phyloP scores from a whole-genome alignment of 2,329 filamentous ascomycete species.

The Phaeosphaeria sp. region DNA sequence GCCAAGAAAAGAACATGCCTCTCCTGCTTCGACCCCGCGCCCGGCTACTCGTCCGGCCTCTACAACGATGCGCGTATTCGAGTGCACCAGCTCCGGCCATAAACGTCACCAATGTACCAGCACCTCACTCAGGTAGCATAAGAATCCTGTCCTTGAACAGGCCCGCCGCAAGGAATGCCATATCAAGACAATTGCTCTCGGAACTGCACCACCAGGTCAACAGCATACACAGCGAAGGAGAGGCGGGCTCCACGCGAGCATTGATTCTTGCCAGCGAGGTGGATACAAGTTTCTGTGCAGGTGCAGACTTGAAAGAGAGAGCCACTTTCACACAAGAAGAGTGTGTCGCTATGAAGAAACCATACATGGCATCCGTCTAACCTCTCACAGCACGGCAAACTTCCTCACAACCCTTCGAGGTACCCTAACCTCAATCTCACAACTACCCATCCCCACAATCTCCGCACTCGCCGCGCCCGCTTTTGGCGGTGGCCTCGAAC shows the following conservation, averaged over 20 bases:
- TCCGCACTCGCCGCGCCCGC: conserved; percentile 84
- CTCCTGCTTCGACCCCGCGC: conserved; percentile 26
- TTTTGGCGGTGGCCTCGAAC: conserved; percentile 90
- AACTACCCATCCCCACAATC: conserved; percentile 87
- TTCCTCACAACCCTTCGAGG: conserved; percentile 80
- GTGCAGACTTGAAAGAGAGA: conserved; percentile 92
- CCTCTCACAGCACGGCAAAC: conserved; percentile 68
- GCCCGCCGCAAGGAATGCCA: conserved; percentile 85
- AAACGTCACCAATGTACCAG: conserved; percentile 76
- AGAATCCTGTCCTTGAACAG: conserved; percentile 88
- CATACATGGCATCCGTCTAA: conserved; percentile 12
- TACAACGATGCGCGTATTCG: conserved; percentile 47
- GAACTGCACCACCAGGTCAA: conserved; percentile 76
- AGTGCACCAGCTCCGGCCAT: conserved; percentile 62
- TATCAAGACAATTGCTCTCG: conserved; percentile 78
- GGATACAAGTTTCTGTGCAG: conserved; percentile 90
- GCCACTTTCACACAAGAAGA: conserved; percentile 77
- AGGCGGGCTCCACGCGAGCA: conserved; percentile 71
- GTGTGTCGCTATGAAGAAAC: conserved; percentile 58
- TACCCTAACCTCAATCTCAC: conserved; percentile 76
- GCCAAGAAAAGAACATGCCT: conserved; percentile 30
- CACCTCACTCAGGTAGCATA: conserved; percentile 82
- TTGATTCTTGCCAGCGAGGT: conserved; percentile 83
- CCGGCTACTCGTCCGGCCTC: conserved; percentile 27
- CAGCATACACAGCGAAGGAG: conserved; percentile 68